Evolutionary conservation across 306 rosid species (phyloP), one percentile per base, ranked within the genome.

Genomic region (Canavalia ensiformis): DNA sequence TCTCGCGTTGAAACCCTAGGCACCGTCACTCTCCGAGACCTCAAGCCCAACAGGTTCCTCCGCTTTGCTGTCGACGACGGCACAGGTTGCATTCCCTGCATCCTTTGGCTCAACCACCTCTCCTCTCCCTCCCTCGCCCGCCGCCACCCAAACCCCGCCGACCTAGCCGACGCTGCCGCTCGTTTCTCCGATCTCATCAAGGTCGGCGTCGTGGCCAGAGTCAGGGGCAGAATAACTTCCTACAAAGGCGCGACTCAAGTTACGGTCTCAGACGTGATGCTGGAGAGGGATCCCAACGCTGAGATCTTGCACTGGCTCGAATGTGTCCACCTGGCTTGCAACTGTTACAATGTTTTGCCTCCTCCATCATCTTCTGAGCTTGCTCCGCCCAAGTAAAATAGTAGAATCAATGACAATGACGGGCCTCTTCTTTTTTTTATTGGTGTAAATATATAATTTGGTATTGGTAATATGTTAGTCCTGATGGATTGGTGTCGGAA

Each of bases 61-160:
- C 78, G 88, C 46, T 92, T 95, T 75, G 44, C 47, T 5, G 10
- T 92, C 68, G 94, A 91, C 85, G 97, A 91, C 68, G 98, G 94
- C 78, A 90, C 97, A 2, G 95, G 79, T 7, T 81, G 86, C 84
- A 72, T 94, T 80, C 78, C 42, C 37, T 94, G 97, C 81, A 71
- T 94, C 60, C 93, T 94, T 42, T 95, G 97, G 97, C 98, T 91
- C 76, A 92, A 94, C 86, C 91, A 94, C 0, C 80, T 76, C 41
- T 33, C 74, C 1, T 91, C 97, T 3, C 87, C 92, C 13, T 87
- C 72, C 75, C 76, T 87, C 54, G 80, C 91, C 0, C 90, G 87
- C 30, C 88, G 84, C 2, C 90, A 81, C 0, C 80, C 65, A 88
- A 51, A 67, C 47, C 86, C 92, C 0, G 68, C 72, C 10, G 92